phyloP scores from a whole-genome alignment of 768 basidiomycete species.

The Steccherinum ochraceum region DNA sequence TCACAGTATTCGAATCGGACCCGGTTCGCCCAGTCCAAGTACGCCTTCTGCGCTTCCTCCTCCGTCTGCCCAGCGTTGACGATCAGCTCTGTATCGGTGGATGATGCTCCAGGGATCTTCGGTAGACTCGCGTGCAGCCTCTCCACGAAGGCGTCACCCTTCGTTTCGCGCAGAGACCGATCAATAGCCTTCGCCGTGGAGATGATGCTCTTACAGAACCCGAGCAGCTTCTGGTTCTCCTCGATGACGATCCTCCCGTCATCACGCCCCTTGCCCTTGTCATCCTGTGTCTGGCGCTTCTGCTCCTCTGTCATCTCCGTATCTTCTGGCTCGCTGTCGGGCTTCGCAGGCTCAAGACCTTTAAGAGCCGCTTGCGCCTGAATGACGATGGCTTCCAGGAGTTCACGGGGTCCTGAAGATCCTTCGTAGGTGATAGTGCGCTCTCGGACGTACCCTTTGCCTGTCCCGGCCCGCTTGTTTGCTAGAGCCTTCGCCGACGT shows the following conservation, averaged over 20 bases:
- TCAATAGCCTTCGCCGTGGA: constrained; percentile 82
- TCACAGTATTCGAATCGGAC: constrained; percentile 92
- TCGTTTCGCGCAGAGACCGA: constrained; percentile 79
- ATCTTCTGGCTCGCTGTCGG: constrained; percentile 33
- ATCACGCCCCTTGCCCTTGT: constrained; percentile 65
- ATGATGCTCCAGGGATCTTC: constrained; percentile 53
- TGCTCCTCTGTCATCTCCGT: constrained; percentile 84
- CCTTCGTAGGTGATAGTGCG: constrained; percentile 87
- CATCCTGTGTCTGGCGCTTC: constrained; percentile 71
- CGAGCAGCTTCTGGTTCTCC: constrained; percentile 71
- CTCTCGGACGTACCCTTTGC: constrained; percentile 56
- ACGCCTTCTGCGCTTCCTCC: constrained; percentile 60
- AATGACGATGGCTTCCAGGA: constrained; percentile 86
- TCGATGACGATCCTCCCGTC: constrained; percentile 42
- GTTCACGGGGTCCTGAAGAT: constrained; percentile 82
- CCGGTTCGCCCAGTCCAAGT: constrained; percentile 79
- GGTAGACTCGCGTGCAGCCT: constrained; percentile 73
- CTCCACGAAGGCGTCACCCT: constrained; percentile 81
- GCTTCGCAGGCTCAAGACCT: constrained; percentile 65
- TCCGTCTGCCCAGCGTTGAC: constrained; percentile 52
- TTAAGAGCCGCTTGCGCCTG: constrained; percentile 92
- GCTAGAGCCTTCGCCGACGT: constrained; percentile 59
- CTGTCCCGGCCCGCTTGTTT: constrained; percentile 41
- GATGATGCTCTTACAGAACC: constrained; percentile 83
- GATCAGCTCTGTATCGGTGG: constrained; percentile 29